Percentiles rank a stretch among this genome's conserved stretches.
Evolutionary conservation across 306 rosid species (phyloP).

Genomic region (Calophaca sinica): DNA sequence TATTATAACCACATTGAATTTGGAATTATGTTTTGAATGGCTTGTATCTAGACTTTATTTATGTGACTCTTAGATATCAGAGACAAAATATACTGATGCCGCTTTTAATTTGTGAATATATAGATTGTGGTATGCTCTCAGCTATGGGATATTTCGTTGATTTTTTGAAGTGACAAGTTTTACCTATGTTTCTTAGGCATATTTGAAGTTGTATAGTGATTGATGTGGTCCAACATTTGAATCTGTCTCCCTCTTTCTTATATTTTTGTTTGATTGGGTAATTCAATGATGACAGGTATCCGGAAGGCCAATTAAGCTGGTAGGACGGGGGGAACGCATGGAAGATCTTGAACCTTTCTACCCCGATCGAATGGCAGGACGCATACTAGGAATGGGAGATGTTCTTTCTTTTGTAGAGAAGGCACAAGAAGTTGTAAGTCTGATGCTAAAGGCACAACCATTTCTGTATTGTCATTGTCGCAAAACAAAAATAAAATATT

Average conservation of each 20-base stretch:
- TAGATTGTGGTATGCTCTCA: constrained; percentile 22
- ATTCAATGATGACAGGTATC: constrained; percentile 72
- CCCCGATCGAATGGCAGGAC: constrained; percentile 99
- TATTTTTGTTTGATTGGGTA: constrained; percentile 22
- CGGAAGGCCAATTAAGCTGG: constrained; percentile 98
- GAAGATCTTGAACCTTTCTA: constrained; percentile 99
- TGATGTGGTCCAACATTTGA: constrained; percentile 6
- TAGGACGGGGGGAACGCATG: constrained; percentile 98
- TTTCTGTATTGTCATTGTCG: constrained; percentile 30
- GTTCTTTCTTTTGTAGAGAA: constrained; percentile 98
- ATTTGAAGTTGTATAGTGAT: constrained; percentile 34
- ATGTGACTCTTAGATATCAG: constrained; percentile 6
- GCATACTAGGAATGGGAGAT: constrained; percentile 98
- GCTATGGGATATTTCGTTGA: constrained; percentile 33
- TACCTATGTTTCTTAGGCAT: constrained; percentile 1
- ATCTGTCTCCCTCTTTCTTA: constrained; percentile 11
- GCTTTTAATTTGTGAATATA: constrained; percentile 39
- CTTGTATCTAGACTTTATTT: not conserved
- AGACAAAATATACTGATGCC: constrained; percentile 2
- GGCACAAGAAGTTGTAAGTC: constrained; percentile 96
- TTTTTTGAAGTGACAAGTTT: constrained; percentile 13
- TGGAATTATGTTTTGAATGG: constrained; percentile 12
- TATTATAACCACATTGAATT: constrained; percentile 20
- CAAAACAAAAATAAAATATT: constrained; percentile 11
- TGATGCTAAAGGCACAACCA: not conserved